phyloP scores from a whole-genome alignment of 2,329 filamentous ascomycete genomes.

The Hysterium pulicare region DNA sequence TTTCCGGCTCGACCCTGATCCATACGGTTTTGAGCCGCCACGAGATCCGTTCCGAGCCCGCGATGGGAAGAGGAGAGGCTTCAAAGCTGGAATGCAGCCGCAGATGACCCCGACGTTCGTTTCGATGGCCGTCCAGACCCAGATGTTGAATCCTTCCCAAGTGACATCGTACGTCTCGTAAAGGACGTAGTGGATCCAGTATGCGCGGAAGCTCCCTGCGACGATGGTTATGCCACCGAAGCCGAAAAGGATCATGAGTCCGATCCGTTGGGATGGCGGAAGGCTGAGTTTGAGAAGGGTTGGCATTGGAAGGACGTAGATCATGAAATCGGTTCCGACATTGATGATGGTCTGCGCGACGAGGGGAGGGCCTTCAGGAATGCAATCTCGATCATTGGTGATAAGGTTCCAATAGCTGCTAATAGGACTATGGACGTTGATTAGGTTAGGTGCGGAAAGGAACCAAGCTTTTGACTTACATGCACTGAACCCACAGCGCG shows the following conservation, averaged over 20 bases:
- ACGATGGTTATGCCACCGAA: slow-evolving; percentile 47
- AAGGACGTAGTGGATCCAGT: slow-evolving; percentile 46
- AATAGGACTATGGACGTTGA: slow-evolving; percentile 36
- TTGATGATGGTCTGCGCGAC: slow-evolving; percentile 44
- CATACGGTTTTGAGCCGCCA: slow-evolving; percentile 25
- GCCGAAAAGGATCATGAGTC: slow-evolving; percentile 42
- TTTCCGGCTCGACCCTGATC: slow-evolving; percentile 24
- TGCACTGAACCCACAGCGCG: slow-evolving; percentile 38
- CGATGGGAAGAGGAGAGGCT: slow-evolving; percentile 37
- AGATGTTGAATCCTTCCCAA: slow-evolving; percentile 44
- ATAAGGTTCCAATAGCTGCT: slow-evolving; percentile 44
- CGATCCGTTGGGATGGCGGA: slow-evolving; percentile 42
- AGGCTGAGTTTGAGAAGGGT: slow-evolving; percentile 46
- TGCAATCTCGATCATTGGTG: slow-evolving; percentile 36
- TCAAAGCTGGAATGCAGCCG: slow-evolving; percentile 44
- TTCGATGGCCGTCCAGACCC: slow-evolving; percentile 44
- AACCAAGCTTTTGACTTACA: slow-evolving; percentile 19
- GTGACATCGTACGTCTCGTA: slow-evolving; percentile 46
- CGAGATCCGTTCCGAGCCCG: slow-evolving; percentile 26
- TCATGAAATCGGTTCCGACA: slow-evolving; percentile 45
- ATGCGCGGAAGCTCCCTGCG: slow-evolving; percentile 45
- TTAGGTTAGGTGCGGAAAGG: slow-evolving; percentile 13
- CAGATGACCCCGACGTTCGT: slow-evolving; percentile 45
- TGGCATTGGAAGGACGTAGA: slow-evolving; percentile 46
- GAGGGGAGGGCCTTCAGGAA: slow-evolving; percentile 45